phyloP scores from a whole-genome alignment of 2,329 filamentous ascomycete species.

The Epicoccum nigrum region DNA sequence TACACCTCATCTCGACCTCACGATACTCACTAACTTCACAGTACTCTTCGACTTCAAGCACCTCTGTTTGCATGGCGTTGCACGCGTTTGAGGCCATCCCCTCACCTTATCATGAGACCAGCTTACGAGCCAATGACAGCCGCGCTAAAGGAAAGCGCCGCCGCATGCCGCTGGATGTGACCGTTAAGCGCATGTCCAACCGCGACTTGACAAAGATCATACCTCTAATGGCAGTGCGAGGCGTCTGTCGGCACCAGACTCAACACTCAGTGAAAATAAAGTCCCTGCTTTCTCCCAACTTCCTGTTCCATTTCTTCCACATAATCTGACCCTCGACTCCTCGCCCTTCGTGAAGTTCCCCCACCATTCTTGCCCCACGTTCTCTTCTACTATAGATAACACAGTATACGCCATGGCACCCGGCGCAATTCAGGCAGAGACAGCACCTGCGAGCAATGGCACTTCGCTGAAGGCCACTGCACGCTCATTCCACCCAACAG shows the following conservation, averaged over 20 bases:
- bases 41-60: background rate
- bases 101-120: too few relatives aligned
- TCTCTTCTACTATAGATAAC: conserved; percentile 17
- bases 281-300: conserved; percentile 12
- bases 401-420: conserved; percentile 41
- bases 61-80: background rate
- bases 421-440: conserved; percentile 40
- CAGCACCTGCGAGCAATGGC: conserved; percentile 31
- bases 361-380: conserved; percentile 26
- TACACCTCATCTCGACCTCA: conserved; percentile 2
- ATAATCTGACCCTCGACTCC: background rate
- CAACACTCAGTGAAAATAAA: conserved; percentile 30
- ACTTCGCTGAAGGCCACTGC: conserved; percentile 46
- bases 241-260: conserved; percentile 33
- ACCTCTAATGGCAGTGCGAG: conserved; percentile 32
- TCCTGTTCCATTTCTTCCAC: conserved; percentile 10
- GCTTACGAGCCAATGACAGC: conserved; percentile 27
- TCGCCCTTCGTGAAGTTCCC: conserved; percentile 12
- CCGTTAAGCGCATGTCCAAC: conserved; percentile 26
- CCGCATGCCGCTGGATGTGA: too few relatives aligned
- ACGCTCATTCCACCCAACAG: conserved; percentile 46
- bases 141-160: conserved; percentile 28
- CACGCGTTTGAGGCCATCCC: background rate
- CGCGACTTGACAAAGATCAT: conserved; percentile 21
- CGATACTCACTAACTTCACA: background rate